Evolutionary conservation across 139 green algal genomes (phyloP).

Genomic region (Micromonas pusilla): DNA sequence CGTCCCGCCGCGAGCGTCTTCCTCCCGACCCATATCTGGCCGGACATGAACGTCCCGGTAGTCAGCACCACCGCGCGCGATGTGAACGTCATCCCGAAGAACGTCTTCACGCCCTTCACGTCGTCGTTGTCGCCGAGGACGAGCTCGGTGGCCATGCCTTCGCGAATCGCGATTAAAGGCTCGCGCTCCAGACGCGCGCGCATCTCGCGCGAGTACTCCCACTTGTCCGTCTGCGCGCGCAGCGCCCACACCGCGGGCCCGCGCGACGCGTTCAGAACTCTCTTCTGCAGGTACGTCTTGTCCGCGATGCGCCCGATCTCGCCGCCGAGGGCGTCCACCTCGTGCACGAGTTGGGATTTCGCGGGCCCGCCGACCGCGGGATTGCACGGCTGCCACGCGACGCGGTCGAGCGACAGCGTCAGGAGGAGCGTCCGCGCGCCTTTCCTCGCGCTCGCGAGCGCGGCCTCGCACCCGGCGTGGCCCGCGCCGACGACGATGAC

Average conservation of each 20-base stretch:
- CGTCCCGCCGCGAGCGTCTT: slow-evolving; percentile 75
- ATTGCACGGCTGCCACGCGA: slow-evolving; percentile 87
- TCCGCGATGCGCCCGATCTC: slow-evolving; percentile 94
- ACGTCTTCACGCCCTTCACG: slow-evolving; percentile 76
- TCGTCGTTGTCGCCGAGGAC: slow-evolving; percentile 81
- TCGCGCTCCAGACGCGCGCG: slow-evolving; percentile 42
- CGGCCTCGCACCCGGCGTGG: slow-evolving; percentile 94
- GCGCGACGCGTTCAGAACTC: slow-evolving; percentile 84
- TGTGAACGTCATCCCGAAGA: slow-evolving; percentile 82
- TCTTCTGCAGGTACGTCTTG: slow-evolving; percentile 87
- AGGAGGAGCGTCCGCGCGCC: slow-evolving; percentile 85
- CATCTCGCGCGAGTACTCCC: slow-evolving; percentile 67
- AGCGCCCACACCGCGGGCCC: slow-evolving; percentile 95
- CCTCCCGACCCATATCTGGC: slow-evolving; percentile 88
- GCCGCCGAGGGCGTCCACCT: slow-evolving; percentile 90
- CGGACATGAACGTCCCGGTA: slow-evolving; percentile 98
- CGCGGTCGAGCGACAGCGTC: slow-evolving; percentile 88
- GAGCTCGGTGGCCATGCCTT: slow-evolving; percentile 84
- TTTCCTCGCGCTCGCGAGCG: slow-evolving; percentile 75
- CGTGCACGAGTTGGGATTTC: slow-evolving; percentile 93
- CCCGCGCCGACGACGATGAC: slow-evolving; percentile 92
- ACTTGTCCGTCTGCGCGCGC: slow-evolving; percentile 95
- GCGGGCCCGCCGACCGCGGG: slow-evolving; percentile 77
- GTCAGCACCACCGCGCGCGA: slow-evolving; percentile 81
- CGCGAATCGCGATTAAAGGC: slow-evolving; percentile 76